Base-by-base conservation (phyloP, 2,329 filamentous ascomycete species). In the Xylaria sp. region DNA sequence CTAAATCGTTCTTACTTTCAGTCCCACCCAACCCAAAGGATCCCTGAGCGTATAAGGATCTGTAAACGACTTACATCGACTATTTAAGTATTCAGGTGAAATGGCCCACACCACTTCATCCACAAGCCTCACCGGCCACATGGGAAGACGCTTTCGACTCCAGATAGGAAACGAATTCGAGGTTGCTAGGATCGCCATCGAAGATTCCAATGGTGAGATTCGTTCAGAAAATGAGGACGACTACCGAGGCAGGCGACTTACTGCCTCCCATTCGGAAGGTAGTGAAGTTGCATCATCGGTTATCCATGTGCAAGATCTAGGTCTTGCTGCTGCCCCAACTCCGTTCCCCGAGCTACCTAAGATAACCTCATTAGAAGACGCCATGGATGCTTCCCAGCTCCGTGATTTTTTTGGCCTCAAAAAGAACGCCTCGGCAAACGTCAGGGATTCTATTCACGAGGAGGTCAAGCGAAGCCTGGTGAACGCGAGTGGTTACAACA, bases 221-320 rank as follows among this genome's bases (percentile, higher is more conserved):
- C 51, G 51, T 17, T 19, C 12, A 9, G 51, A 32, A n/a, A 34
- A 54, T 8, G 27, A 34, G 27, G n/a, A 42, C 17, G 36, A 42
- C 36, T 42, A 42, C 36, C 36, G 36, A 14, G 11, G n/a, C 14
- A 48, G 45, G 45, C 17, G 3, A 14, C 5, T 19, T 14, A 42
- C 12, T 42, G 45, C 45, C 19, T 21, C 45, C 19, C 12, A 19
- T 9, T 14, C 3, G 12, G 6, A 42, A 42, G 36, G 36, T 42
- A 42, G 36, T 42, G 51, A 54, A 27, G 19, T 19, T n/a, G 17
- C 51, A 11, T 54, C 51, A 5, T 32, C 51, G 4, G 36, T 56
- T 39, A 56, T 56, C 54, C 17, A 39, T 42, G 36, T 56, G n/a
- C n/a, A 42, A 5, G 54, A 56, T 17, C 34, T 56, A 7, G 54